A percentile compares a stretch with the other conserved stretches of the same genome.
Evolutionary conservation across 73 alveolate genomes (phyloP).

Genomic region (Effrenium voratum): DNA sequence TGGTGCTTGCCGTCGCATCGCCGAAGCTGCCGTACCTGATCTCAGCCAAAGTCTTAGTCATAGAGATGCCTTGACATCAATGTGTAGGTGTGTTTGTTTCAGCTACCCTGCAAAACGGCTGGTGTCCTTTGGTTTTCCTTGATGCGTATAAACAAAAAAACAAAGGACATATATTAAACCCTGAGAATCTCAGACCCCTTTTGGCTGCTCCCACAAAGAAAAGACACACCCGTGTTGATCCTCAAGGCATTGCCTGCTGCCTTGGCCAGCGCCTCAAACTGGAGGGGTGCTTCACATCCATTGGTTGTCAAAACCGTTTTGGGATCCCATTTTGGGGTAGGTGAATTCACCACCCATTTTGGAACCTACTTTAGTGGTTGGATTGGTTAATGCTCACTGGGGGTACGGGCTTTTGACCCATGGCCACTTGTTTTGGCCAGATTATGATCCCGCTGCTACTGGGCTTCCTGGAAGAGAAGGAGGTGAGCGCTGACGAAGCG

Average conservation of each 20-base stretch:
- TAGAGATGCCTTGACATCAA: not conserved
- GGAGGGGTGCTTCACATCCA: too few species aligned
- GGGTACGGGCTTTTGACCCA: not conserved
- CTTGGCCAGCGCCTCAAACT: constrained; percentile 23
- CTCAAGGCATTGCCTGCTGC: constrained; percentile 73
- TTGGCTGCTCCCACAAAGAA: not conserved
- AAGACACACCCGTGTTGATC: not conserved
- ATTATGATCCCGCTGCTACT: constrained; percentile 47
- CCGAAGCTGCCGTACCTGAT: constrained; percentile 66
- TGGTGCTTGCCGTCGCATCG: not conserved
- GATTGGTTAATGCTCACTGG: not conserved
- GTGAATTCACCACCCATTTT: not conserved
- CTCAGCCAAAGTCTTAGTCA: constrained; percentile 26
- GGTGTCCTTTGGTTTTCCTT: too few species aligned
- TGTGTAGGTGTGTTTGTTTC: too few species aligned
- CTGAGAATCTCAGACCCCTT: not conserved
- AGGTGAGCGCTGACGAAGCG: constrained; percentile 35
- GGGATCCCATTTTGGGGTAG: not conserved
- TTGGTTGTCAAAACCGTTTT: too few species aligned
- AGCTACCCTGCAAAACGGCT: too few species aligned
- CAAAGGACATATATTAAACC: too few species aligned
- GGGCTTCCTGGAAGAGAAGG: constrained; percentile 83
- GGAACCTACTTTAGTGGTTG: not conserved
- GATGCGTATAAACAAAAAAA: too few species aligned
- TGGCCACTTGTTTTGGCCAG: not conserved